A percentile compares a stretch with the other conserved stretches of the same genome.
These are phyloP conservation scores for Leptographium wingfieldii DNA, from an alignment of 2,329 filamentous ascomycete species.

Conservation along the genomic window DNA sequence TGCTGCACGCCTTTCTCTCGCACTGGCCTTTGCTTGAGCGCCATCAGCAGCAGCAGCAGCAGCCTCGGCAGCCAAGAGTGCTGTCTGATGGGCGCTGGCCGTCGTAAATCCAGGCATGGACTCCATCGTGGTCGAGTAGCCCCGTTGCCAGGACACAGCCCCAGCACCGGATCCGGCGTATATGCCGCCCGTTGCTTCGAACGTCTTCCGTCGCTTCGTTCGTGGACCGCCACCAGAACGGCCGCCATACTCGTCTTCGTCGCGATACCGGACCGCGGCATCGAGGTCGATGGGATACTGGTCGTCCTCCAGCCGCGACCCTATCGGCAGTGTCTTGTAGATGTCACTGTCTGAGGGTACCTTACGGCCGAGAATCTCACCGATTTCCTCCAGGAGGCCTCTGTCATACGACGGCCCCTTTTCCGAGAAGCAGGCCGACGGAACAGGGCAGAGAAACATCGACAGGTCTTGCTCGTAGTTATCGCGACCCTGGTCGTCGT, in stretches of 20 bases:
- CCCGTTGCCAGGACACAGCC: conserved; percentile 20
- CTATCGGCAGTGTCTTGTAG: conserved; percentile 35
- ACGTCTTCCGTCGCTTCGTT: conserved; percentile 10
- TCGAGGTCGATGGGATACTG: conserved; percentile 52
- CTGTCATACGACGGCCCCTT: conserved; percentile 60
- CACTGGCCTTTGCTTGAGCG: background rate
- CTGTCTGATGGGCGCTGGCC: conserved; percentile 40
- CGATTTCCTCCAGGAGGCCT: conserved; percentile 50
- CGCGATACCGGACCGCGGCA: background rate
- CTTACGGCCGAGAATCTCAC: conserved; percentile 54
- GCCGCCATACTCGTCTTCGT: background rate
- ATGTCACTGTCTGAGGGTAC: conserved; percentile 45
- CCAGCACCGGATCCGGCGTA: background rate
- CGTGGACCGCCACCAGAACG: background rate
- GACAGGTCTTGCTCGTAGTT: conserved; percentile 48
- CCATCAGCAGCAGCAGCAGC: background rate
- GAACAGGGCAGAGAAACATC: conserved; percentile 52
- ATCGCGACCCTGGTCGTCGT: conserved; percentile 29
- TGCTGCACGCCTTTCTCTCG: background rate
- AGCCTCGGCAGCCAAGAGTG: conserved; percentile 22
- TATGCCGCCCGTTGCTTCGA: conserved; percentile 6
- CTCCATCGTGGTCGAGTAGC: conserved; percentile 51
- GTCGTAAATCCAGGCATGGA: conserved; percentile 49
- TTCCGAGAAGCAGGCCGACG: conserved; percentile 27
- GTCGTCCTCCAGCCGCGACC: conserved; percentile 53